Evolutionary conservation across 129 eudicot genomes (phyloP).

Genomic region (Chrysanthemum seticuspe): DNA sequence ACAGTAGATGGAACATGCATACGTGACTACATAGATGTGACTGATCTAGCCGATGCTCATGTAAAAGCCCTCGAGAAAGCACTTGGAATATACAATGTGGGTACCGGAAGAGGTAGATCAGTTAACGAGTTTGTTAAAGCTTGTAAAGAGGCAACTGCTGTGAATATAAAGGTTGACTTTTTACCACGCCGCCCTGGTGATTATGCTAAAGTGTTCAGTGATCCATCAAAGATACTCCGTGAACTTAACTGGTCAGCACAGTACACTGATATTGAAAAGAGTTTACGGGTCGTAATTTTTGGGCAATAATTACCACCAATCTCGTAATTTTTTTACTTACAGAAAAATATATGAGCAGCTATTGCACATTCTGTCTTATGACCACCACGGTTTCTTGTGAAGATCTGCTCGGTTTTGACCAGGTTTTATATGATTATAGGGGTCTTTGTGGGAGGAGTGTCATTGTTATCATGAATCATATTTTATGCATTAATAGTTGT

Average conservation of each 20-base stretch:
- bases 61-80: too few relatives aligned
- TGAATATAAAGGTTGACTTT: slow-evolving; percentile 62
- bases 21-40: too few relatives aligned
- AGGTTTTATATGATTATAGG: too few relatives aligned
- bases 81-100: too few relatives aligned
- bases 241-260: slow-evolving; percentile 75
- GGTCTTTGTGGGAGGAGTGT: background rate
- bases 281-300: slow-evolving; percentile 47
- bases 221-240: slow-evolving; percentile 67
- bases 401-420: slow-evolving; percentile 13
- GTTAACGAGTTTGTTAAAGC: too few relatives aligned
- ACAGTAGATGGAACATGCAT: too few relatives aligned
- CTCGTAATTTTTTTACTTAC: background rate
- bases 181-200: slow-evolving; percentile 81
- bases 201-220: slow-evolving; percentile 87
- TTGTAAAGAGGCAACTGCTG: slow-evolving; percentile 43
- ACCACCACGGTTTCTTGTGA: background rate
- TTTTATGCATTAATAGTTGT: background rate
- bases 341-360: background rate
- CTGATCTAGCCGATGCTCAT: too few relatives aligned
- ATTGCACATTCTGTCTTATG: background rate
- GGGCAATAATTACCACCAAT: background rate
- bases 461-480: background rate
- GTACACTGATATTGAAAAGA: slow-evolving; percentile 62
- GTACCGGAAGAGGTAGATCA: too few relatives aligned